Base-by-base conservation (phyloP, 1,284 basidiomycete genomes). In the Moesziomyces antarcticus region DNA sequence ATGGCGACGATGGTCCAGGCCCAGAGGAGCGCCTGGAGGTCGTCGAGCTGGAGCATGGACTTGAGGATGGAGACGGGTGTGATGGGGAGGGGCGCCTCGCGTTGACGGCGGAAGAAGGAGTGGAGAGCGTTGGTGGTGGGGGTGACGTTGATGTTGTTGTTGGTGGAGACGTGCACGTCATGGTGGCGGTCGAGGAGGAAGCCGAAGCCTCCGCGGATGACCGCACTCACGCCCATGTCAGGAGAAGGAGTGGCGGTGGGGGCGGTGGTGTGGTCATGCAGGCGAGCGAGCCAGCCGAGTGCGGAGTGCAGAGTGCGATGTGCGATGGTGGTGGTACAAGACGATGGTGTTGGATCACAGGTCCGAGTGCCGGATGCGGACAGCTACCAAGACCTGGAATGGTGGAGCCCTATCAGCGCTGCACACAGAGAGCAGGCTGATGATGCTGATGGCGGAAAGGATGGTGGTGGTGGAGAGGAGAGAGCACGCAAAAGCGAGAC, bases 11-110 rank as follows among this genome's bases (percentile, higher is more conserved):
- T 58, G 3, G 70, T 72, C 59, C 71, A 73, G 1, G 66, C 71
- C 66, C 71, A 73, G n/a, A 73, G 71, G 18, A 73, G 62, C 3
- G 71, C 71, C 40, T 69, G 71, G 21, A 73, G 50, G 37, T 73
- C 62, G 27, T 73, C 65, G 16, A 65, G 35, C 27, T 69, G 65
- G 2, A 69, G 51, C 71, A 73, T 51, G 52, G 62, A 68, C 1
- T 54, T 62, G 8, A 73, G 37, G 37, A 68, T 56, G 41, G 65
- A 63, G 13, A 63, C 44, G 20, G 65, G 71, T 1, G 65, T 64
- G 45, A 69, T 63, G 53, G 71, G 65, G 4, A 73, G 62, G 9
- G 66, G 54, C 14, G 54, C 24, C 5, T 73, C 71, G 30, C 61
- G 50, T 11, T 63, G 62, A n/a, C 71, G 65, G 44, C 50, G 54